Base-by-base conservation (phyloP, 805 yeast species). In the Metschnikowia lunata region DNA sequence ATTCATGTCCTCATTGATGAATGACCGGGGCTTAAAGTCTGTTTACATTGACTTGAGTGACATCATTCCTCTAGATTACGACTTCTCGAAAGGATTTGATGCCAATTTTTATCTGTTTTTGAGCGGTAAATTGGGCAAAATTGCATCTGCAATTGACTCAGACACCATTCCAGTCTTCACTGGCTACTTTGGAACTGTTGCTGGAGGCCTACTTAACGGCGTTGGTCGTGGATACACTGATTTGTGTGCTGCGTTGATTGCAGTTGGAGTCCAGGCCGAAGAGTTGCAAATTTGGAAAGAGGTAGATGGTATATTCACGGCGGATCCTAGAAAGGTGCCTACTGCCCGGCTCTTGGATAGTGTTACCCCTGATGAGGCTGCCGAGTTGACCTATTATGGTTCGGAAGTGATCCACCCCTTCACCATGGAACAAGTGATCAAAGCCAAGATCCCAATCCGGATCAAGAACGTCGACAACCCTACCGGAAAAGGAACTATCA, bases 151-250 rank as follows among this genome's bases (percentile, higher is more conserved):
- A 11, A 58, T 78, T 30, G 70, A 68, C 13, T 57, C 58, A 6
- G 65, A 58, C 34, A 61, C 76, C 12, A 83, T 90, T 18, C 99
- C 99, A 1, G 97, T 93, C 1, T 74, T 93, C 45, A 93, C 99
- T 28, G 99, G 99, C 2, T 93, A 88, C 64, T 93, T 93, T 57
- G 99, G 99, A 26, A 73, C 80, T 31, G 85, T 93, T n/a, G 98
- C 97, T 30, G 97, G 97, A 52, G 98, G 99, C 12, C 71, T 93
- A 45, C 71, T 93, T 52, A 85, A 85, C 57, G 88, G 95, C 41
- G 96, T 93, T 45, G 99, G 99, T 36, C 82, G 99, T 61, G 99
- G 99, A 32, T 93, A 93, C 67, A 93, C 99, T 8, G 99, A 93
- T 64, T 72, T 93, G 56, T 93, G 99, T 73, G 99, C 99, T 14